Evolutionary conservation across 1,284 basidiomycete genomes (phyloP), one percentile per base, ranked within the genome.

Genomic region (Puccinia sorghi): DNA sequence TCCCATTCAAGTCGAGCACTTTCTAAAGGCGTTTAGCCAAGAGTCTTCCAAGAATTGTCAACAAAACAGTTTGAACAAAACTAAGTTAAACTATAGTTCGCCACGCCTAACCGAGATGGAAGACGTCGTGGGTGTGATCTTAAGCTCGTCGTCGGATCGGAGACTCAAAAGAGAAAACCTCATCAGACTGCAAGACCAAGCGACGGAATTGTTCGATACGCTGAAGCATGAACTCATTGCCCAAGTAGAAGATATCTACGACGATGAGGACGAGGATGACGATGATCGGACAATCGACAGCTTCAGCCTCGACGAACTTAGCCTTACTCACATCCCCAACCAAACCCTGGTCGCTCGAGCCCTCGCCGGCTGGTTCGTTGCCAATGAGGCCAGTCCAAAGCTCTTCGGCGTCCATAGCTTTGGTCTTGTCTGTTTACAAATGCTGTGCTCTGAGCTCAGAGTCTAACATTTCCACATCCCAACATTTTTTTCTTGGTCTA

Each of bases 181-280:
- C 32, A 32, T 43, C 39, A 22, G 61, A 32, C 56, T 76, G 39
- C 41, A 66, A 6, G 64, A 76, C 6, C 73, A 76, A 56, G 67
- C 73, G 17, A 67, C 17, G 13, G 73, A 76, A 13, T 48, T 76
- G 15, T 76, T 76, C 50, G 61, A 74, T 46, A 63, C 59, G 20
- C 50, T 74, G 25, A 74, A 54, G 25, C 46, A 50, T 50, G 72
- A 74, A 46, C 64, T 74, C 32, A 61, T 74, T 20, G 72, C 59
- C 2, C 37, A 74, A 48, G 59, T 63, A n/a, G 70, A 72, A 20
- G 56, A 72, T 64, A 64, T 63, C 43, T 63, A 74, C 43, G n/a
- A 74, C 43, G 56, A 74, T 50, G 72, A 63, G 37, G 43, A 64
- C 43, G 71, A 72, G 25, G 71, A 57, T 72, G 72, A 74, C n/a